Evolutionary conservation across 495 filamentous ascomycete species (phyloP), one percentile per base, ranked within the genome.

Genomic region (Aspergillus ostianus): DNA sequence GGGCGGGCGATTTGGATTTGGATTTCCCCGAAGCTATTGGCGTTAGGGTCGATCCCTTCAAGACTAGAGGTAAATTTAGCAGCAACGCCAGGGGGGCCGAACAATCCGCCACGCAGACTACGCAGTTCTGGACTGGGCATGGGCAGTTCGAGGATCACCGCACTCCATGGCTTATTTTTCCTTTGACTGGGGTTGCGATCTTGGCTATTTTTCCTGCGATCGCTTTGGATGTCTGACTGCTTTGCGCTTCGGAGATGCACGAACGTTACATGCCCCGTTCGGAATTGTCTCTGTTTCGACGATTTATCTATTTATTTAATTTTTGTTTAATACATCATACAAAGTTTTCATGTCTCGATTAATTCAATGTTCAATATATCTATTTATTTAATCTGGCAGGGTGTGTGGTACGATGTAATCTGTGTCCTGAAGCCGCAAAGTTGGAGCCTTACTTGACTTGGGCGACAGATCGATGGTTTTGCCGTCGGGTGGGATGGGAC

Each of bases 31-130:
- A 41, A 41, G 51, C 52, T 47, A 41, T 50, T 55, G 46, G 36
- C 45, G 45, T 51, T 44, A 36, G 36, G 54, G 54, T 56, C 50
- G 23, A 30, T 52, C 36, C 36, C 36, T 41, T 41, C 29, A 32
- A 41, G 36, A 15, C 36, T 52, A 26, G 8, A 3, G 17, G 36
- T 55, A 30, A 15, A 52, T 27, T 52, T 52, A 52, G 50, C n/a
- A 30, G 26, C 20, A 13, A 52, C 50, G 50, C 50, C 49, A 51
- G 49, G 49, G 49, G 46, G n/a, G 46, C 20, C 46, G 46, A 21
- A 47, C 46, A n/a, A 47, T 47, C 46, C 46, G 29, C 29, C 36
- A 41, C 36, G 36, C 32, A 36, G 32, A 6, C 29, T 12, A 41
- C 36, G 36, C 23, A 26, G 23, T 26, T 52, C 21, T n/a, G 50